Base-by-base conservation (phyloP, 2,329 filamentous ascomycete species). In the Chalaropsis ovoidea region DNA sequence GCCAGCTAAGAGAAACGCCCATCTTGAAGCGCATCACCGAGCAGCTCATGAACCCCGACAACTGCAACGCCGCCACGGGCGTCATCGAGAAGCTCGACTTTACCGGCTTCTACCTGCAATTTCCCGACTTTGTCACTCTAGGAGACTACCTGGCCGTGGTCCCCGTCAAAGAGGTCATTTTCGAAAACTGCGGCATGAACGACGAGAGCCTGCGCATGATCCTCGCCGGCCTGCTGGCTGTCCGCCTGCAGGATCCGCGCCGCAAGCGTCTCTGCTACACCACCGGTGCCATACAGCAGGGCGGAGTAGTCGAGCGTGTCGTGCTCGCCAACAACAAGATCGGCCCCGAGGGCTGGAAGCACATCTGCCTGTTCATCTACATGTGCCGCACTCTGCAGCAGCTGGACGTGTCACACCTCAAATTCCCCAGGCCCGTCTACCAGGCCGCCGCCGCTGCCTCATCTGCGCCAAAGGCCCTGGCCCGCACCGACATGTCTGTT, bases 61-160 rank as follows among this genome's bases (percentile, higher is more conserved):
- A 87, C 62, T 83, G 81, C 39, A 80, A 86, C 10, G 75, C 82
- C 1, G 80, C 85, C 54, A 83, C 86, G 0, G 91, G 92, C n/a
- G 82, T 90, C 15, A 88, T 97, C 1, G 84, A 85, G 65, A 89
- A 86, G 72, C 78, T 99, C 8, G 89, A 97, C 73, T 79, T 97
- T 24, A 91, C 87, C 0, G 89, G 89, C 17, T 95, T 94, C 69
- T 86, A 86, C 73, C 81, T 99, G 76, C 88, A 93, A 67, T 76
- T 95, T 58, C 82, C 87, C 2, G 94, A 99, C 73, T 81, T 96
- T 31, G 76, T 92, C 62, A 96, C 94, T 0, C 80, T 99, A 1
- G 90, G 92, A 62, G 94, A 99, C 73, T 99, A 93, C 79, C 80
- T 99, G 49, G 93, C 94, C 4, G 86, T 99, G 6, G 93, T 97